Base-by-base conservation (phyloP, 306 rosid genomes). In the Astragalus membranaceus region DNA sequence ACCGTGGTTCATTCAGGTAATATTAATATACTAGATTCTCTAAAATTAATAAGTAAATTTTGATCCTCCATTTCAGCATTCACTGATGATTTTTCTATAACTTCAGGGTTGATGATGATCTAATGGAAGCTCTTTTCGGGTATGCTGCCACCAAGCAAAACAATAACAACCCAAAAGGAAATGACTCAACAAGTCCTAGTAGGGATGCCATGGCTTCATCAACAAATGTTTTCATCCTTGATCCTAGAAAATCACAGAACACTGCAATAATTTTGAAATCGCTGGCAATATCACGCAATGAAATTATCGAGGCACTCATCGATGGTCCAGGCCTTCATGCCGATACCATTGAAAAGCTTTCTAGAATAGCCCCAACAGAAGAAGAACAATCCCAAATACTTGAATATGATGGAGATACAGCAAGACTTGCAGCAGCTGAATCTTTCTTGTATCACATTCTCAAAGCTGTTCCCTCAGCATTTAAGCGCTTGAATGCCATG, bases 91-190 rank as follows among this genome's bases (percentile, higher is more conserved):
- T 49, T 49, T 13, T 47, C 58, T 37, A 56, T 69, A 67, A n/a
- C 11, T 70, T 49, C 84, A 95, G 99, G 73, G 87, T 87, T 78
- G 92, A 95, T 82, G 88, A 87, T 12, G 92, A 91, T 74, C 86
- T 95, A 26, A 89, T 91, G 97, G 99, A 95, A 80, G 92, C 95
- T 55, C 96, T 95, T 15, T 95, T 95, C 8, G 96, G 97, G 32
- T 69, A 44, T 6, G 89, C 82, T 3, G 89, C 92, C 14, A 63
- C 88, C 67, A 85, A 68, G 72, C 47, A 76, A 68, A 81, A 73
- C 5, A 46, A 17, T 35, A 56, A 75, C 33, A 80, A 87, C 5
- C 86, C 88, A n/a, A 79, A 68, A 75, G 69, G 53, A 43, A 77
- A 78, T 8, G 66, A 68, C 23, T 29, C 81, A 43, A 16, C 7